Percentiles rank a stretch among this genome's conserved stretches.
Conservation (phyloP, 495 filamentous ascomycete species). For the Lichenothelia convexa region DNA sequence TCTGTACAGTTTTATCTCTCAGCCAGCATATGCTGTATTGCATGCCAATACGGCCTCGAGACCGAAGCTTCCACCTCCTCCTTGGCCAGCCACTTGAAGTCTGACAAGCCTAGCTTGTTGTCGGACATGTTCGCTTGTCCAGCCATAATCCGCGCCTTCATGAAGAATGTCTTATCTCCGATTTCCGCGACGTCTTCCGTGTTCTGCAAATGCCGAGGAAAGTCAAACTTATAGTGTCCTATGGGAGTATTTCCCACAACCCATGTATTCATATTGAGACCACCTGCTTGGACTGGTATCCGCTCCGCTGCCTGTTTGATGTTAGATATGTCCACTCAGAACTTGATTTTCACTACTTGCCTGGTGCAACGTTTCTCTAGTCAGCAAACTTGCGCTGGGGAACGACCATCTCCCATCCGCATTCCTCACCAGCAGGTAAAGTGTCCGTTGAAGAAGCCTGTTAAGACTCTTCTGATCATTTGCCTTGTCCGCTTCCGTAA, state of each 20-base stretch:
- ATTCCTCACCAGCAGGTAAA: slow-evolving; percentile 69
- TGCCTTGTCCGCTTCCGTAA: slow-evolving; percentile 65
- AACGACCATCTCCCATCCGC: slow-evolving; percentile 61
- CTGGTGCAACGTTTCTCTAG: slow-evolving; percentile 58
- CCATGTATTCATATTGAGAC: slow-evolving; percentile 98
- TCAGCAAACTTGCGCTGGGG: slow-evolving; percentile 44
- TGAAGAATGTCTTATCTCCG: slow-evolving; percentile 78
- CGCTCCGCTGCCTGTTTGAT: slow-evolving; percentile 55
- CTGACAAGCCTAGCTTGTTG: slow-evolving; percentile 53
- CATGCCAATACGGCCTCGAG: slow-evolving; percentile 43
- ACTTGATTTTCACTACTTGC: slow-evolving; percentile 30
- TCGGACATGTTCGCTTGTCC: slow-evolving; percentile 68
- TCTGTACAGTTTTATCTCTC: slow-evolving; percentile 32
- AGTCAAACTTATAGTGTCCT: slow-evolving; percentile 48
- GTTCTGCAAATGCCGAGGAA: slow-evolving; percentile 15
- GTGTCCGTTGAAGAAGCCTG: slow-evolving; percentile 51
- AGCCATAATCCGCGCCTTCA: slow-evolving; percentile 89
- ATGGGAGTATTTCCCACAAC: slow-evolving; percentile 80
- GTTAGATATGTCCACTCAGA: neutral
- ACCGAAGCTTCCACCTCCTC: slow-evolving; percentile 62
- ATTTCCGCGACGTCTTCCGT: slow-evolving; percentile 17
- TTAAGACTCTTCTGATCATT: slow-evolving; percentile 60
- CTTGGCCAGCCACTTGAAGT: slow-evolving; percentile 84
- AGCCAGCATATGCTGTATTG: slow-evolving; percentile 63
- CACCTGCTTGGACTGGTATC: slow-evolving; percentile 54